Evolutionary conservation across 345 rosid species (phyloP).

Genomic region (Carallia pectinifolia): DNA sequence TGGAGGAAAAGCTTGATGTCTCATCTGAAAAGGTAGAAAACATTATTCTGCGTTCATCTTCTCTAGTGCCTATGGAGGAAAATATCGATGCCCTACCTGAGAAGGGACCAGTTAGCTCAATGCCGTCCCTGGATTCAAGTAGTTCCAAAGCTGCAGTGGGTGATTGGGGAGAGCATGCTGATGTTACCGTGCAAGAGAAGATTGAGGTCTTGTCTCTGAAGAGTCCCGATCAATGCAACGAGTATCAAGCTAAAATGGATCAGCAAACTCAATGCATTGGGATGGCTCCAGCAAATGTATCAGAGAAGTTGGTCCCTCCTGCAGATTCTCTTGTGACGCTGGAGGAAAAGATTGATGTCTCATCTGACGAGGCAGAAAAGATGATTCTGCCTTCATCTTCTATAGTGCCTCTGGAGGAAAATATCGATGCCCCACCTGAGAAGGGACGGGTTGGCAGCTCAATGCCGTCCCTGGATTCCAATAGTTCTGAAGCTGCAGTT

Average conservation of each 20-base stretch:
- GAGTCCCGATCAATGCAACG: background rate
- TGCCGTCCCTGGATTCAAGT: background rate
- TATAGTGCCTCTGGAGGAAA: background rate
- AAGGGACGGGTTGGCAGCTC: background rate
- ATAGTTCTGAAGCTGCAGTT: conserved; percentile 6
- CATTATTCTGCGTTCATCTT: background rate
- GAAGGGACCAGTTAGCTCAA: background rate
- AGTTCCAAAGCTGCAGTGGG: conserved; percentile 3
- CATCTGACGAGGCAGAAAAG: background rate
- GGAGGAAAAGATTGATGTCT: conserved; percentile 8
- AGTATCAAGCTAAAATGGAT: background rate
- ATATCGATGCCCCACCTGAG: background rate
- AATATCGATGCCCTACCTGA: background rate
- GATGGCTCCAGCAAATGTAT: background rate
- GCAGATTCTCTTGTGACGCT: background rate
- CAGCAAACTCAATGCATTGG: background rate
- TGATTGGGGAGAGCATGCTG: conserved; percentile 1
- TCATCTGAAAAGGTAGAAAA: background rate
- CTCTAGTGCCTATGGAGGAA: background rate
- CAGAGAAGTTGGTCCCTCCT: background rate
- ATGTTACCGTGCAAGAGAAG: background rate
- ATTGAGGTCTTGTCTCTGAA: background rate
- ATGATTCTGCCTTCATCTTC: conserved; percentile 2
- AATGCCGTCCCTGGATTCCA: background rate
- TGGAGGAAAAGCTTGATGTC: conserved; percentile 6